A percentile compares a stretch with the other conserved stretches of the same genome.
Evolutionary conservation across 2,329 filamentous ascomycete genomes (phyloP).

Genomic region (Rasamsonia emersonii): DNA sequence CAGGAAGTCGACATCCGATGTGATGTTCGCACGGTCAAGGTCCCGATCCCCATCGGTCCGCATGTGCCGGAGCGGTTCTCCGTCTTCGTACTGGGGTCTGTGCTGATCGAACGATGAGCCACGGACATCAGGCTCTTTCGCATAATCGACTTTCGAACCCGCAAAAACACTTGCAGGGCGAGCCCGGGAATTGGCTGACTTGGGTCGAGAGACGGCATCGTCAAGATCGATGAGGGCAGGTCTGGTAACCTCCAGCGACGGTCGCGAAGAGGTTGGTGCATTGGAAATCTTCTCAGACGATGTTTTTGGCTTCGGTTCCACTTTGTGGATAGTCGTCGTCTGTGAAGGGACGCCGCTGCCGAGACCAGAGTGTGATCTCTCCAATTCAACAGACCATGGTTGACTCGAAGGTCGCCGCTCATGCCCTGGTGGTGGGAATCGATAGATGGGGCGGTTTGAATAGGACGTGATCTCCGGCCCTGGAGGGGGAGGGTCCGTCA

Average conservation of each 20-base stretch:
- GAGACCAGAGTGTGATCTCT: constrained; percentile 13
- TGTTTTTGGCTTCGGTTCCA: constrained; percentile 44
- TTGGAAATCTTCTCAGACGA: constrained; percentile 44
- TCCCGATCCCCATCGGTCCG: constrained; percentile 27
- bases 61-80: constrained; percentile 24
- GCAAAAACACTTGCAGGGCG: constrained; percentile 77
- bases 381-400: constrained; percentile 30
- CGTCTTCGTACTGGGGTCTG: constrained; percentile 27
- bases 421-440: constrained; percentile 41
- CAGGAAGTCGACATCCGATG: constrained; percentile 76
- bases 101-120: constrained; percentile 30
- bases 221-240: constrained; percentile 54
- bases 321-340: constrained; percentile 22
- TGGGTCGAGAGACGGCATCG: constrained; percentile 50
- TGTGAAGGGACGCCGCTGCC: constrained; percentile 26
- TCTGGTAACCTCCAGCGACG: constrained; percentile 63
- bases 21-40: constrained; percentile 48
- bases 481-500: constrained; percentile 54
- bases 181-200: constrained; percentile 56
- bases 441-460: constrained; percentile 41
- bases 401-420: constrained; percentile 43
- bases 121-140: constrained; percentile 65
- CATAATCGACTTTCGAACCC: constrained; percentile 71
- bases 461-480: constrained; percentile 24
- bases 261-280: constrained; percentile 49